These are phyloP conservation scores for Rostrohypoxylon terebratum DNA, from an alignment of 495 filamentous ascomycete genomes.

Conservation along the genomic window DNA sequence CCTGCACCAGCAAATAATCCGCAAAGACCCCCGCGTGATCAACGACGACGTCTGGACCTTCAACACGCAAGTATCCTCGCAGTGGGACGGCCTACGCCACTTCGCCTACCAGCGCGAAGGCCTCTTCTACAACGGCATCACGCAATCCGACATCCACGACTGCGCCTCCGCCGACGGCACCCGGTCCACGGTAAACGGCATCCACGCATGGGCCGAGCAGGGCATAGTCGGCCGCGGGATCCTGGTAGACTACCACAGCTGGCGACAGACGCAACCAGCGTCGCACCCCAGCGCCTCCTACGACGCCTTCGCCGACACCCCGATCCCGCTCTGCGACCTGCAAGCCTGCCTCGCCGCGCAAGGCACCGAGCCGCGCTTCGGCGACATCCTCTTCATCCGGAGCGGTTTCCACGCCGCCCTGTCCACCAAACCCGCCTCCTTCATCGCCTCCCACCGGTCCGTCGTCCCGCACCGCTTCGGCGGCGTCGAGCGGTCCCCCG, in stretches of 20 bases:
- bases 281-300: conserved; percentile 43
- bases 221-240: conserved; percentile 70
- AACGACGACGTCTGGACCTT: conserved; percentile 72
- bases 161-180: conserved; percentile 46
- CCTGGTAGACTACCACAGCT: conserved; percentile 69
- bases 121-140: conserved; percentile 72
- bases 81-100: conserved; percentile 62
- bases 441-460: conserved; percentile 51
- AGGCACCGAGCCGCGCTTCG: conserved; percentile 62
- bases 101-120: conserved; percentile 65
- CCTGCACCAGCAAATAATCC: conserved; percentile 57
- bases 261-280: conserved; percentile 49
- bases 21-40: conserved; percentile 54
- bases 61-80: conserved; percentile 66
- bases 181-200: conserved; percentile 59
- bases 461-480: conserved; percentile 55
- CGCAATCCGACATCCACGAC: conserved; percentile 65
- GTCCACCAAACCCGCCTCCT: conserved; percentile 43
- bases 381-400: conserved; percentile 67
- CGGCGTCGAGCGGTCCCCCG: conserved; percentile 64
- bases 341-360: conserved; percentile 60
- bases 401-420: conserved; percentile 60
- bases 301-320: conserved; percentile 56
- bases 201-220: conserved; percentile 61
- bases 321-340: conserved; percentile 60